Percentiles rank a stretch among this genome's conserved stretches.
Conservation (phyloP, 2,329 filamentous ascomycete genomes). For the Biscogniauxia sp. region DNA sequence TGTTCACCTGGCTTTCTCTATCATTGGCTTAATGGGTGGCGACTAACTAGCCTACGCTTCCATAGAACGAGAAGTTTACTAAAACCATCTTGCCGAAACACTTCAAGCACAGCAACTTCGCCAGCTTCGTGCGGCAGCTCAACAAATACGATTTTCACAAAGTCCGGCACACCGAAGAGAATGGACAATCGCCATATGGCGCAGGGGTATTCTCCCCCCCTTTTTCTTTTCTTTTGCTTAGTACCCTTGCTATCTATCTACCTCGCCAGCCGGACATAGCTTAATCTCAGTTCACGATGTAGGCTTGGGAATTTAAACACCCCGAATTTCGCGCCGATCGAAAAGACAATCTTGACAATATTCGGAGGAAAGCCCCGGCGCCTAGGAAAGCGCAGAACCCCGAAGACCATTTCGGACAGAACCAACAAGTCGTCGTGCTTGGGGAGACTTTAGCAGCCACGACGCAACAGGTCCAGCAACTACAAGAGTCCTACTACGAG, state of each 20-base stretch:
- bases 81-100: slow-evolving; percentile 80
- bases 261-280: slow-evolving; percentile 1
- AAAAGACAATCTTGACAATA: slow-evolving; percentile 95
- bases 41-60: background rate
- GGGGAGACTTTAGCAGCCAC: slow-evolving; percentile 86
- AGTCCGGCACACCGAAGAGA: slow-evolving; percentile 87
- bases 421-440: slow-evolving; percentile 84
- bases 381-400: slow-evolving; percentile 69
- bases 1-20: slow-evolving; percentile 12
- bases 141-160: slow-evolving; percentile 86
- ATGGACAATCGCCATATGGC: slow-evolving; percentile 76
- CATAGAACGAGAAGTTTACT: slow-evolving; percentile 87
- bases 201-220: slow-evolving; percentile 59
- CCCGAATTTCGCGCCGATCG: slow-evolving; percentile 94
- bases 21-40: too few relatives aligned
- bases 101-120: slow-evolving; percentile 83
- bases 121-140: slow-evolving; percentile 73
- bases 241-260: too few relatives aligned
- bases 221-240: too few relatives aligned
- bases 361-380: slow-evolving; percentile 89
- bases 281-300: slow-evolving; percentile 28
- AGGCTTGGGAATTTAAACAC: slow-evolving; percentile 97
- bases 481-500: slow-evolving; percentile 83
- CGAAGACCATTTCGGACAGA: slow-evolving; percentile 72
- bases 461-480: slow-evolving; percentile 84